Base-by-base conservation (phyloP, 2,329 filamentous ascomycete genomes). In the Fusarium sp. region DNA sequence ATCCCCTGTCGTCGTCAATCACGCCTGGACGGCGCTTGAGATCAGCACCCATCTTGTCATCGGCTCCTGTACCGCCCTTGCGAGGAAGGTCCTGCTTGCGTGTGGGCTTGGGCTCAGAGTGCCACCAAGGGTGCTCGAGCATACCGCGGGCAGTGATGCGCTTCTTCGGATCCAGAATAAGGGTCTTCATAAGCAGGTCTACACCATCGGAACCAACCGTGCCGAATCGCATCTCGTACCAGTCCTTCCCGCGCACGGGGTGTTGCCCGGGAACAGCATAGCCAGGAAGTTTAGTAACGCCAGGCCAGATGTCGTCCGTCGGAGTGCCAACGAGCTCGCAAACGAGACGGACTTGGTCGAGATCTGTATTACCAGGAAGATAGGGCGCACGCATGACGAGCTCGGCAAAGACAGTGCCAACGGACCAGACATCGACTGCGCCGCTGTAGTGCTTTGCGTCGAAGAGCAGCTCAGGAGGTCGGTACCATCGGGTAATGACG, bases 401-500 rank as follows among this genome's bases (percentile, higher is more conserved):
- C 81, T 99, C 96, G 30, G 94, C 95, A 74, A 99, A 96, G 13
- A 99, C 94, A 77, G 93, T 90, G 51, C 94, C 96, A 59, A 97
- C 92, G 49, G 92, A 94, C 95, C 96, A 99, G 63, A 99, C 86
- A 78, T 99, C 96, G 22, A 98, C 96, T 9, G 91, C 92, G 25
- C 94, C 94, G 45, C 90, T 91, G 83, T 99, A 99, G 81, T 96
- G 93, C 61, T 90, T 88, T 4, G 94, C 94, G 62, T 94, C 94
- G 77, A 95, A 98, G 69, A 98, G 90, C 24, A 99, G 87, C 84
- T 99, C 96, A 1, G 94, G 94, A 1, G 96, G 93, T 6, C 94
- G 89, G 79, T 98, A 99, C 94, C 96, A 99, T 70, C 94, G 90
- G 20, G 96, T 99, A 79, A 99, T 97, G 70, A 98, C 95, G 76